Conservation (phyloP, 129 eudicot species). For the Artemisia annua region DNA sequence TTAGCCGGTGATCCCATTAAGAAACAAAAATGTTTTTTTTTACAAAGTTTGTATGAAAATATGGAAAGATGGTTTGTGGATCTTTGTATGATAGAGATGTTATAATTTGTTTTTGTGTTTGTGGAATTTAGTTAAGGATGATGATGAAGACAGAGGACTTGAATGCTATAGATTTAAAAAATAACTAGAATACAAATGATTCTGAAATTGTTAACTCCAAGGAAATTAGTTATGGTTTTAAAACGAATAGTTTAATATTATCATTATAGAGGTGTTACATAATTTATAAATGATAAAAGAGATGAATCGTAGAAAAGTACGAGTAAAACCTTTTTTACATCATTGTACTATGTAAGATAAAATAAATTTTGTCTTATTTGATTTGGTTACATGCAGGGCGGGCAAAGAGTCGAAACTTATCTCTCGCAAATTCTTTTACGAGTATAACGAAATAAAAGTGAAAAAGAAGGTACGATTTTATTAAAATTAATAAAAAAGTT, state of each 20-base stretch:
- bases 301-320: too few species aligned
- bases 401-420: too few species aligned
- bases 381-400: too few species aligned
- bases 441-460: too few species aligned
- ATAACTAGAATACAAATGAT: conserved; percentile 21
- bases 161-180: conserved; percentile 15
- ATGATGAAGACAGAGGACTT: conserved; percentile 24
- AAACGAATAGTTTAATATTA: background rate
- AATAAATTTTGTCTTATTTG: too few species aligned
- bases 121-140: conserved; percentile 13
- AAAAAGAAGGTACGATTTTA: too few species aligned
- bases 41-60: background rate
- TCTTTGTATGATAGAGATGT: conserved; percentile 6
- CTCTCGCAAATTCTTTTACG: too few species aligned
- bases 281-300: background rate
- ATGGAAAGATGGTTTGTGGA: conserved; percentile 2
- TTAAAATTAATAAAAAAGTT: too few species aligned
- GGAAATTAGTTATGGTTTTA: conserved; percentile 7
- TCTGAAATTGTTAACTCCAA: conserved; percentile 22
- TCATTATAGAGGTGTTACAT: background rate
- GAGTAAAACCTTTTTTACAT: too few species aligned
- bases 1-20: background rate
- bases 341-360: too few species aligned
- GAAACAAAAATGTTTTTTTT: background rate
- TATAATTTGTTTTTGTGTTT: conserved; percentile 7